Conservation (phyloP, 176 grass and related monocot genomes). For the Carex cristatella region DNA sequence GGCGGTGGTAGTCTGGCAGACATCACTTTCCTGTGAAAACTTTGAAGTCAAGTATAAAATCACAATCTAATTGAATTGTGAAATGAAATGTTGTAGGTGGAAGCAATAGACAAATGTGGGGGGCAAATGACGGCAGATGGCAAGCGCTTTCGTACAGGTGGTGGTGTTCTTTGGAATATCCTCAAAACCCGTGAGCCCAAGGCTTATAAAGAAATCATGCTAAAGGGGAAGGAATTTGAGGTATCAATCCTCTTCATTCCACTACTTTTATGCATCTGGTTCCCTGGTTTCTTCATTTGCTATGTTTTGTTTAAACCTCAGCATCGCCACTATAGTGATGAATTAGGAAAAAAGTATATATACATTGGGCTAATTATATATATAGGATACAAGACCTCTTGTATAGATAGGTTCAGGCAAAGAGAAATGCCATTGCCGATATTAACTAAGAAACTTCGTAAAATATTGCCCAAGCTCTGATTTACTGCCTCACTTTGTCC, state of each 20-base stretch:
- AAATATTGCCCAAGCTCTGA: too few species aligned
- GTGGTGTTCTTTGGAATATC: conserved; percentile 97
- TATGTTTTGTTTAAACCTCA: background rate
- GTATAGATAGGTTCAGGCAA: too few species aligned
- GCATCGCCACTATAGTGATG: too few species aligned
- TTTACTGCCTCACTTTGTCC: too few species aligned
- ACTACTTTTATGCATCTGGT: background rate
- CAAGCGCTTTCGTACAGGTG: conserved; percentile 69
- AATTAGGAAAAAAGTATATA: too few species aligned
- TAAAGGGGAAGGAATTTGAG: conserved; percentile 85
- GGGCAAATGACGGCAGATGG: conserved; percentile 75
- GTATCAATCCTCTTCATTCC: conserved; percentile 25
- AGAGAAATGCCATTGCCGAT: too few species aligned
- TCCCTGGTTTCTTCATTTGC: background rate
- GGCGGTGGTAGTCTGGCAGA: background rate
- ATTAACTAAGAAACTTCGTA: too few species aligned
- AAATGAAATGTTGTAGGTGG: conserved; percentile 51
- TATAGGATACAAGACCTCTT: too few species aligned
- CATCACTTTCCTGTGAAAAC: background rate
- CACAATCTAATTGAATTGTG: background rate
- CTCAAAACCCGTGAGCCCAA: conserved; percentile 89
- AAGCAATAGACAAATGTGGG: conserved; percentile 86
- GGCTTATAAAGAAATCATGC: conserved; percentile 95
- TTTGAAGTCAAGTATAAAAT: background rate
- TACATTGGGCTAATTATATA: too few species aligned